Evolutionary conservation across 1,284 basidiomycete genomes (phyloP).

Genomic region (Rhodofomes roseus): DNA sequence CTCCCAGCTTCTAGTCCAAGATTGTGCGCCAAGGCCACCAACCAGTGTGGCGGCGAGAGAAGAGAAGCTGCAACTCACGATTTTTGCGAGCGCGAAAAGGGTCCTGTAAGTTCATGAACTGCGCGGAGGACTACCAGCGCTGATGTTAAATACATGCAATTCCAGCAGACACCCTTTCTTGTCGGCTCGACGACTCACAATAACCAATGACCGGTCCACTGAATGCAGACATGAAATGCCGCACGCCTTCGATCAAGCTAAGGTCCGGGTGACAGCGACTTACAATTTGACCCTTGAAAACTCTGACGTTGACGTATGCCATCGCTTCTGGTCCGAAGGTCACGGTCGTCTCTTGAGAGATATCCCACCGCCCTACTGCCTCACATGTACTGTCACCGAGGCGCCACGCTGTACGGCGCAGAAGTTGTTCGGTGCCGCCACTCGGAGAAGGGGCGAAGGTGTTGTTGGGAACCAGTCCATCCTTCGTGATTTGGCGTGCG

Average conservation of each 20-base stretch:
- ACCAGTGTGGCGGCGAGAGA: background rate
- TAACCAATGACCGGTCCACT: too few relatives aligned
- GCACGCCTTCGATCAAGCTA: too few relatives aligned
- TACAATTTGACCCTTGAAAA: too few relatives aligned
- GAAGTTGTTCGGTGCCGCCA: background rate
- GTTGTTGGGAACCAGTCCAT: background rate
- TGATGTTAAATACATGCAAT: background rate
- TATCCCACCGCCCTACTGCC: too few relatives aligned
- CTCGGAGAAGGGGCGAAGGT: background rate
- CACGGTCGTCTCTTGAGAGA: too few relatives aligned
- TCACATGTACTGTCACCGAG: background rate
- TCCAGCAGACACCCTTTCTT: background rate
- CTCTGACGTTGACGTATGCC: background rate
- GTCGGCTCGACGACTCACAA: too few relatives aligned
- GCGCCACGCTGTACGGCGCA: background rate
- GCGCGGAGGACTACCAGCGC: background rate
- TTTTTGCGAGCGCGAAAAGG: background rate
- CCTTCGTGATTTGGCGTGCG: background rate
- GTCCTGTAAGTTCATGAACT: background rate
- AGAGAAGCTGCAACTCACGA: background rate
- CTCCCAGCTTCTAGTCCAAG: background rate
- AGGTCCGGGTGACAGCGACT: too few relatives aligned
- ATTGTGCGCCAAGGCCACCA: background rate
- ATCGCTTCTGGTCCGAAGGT: too few relatives aligned
- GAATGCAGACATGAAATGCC: too few relatives aligned